Base-by-base conservation (phyloP, 192 early-diverging fungal species). In the Geranomyces michiganensis region DNA sequence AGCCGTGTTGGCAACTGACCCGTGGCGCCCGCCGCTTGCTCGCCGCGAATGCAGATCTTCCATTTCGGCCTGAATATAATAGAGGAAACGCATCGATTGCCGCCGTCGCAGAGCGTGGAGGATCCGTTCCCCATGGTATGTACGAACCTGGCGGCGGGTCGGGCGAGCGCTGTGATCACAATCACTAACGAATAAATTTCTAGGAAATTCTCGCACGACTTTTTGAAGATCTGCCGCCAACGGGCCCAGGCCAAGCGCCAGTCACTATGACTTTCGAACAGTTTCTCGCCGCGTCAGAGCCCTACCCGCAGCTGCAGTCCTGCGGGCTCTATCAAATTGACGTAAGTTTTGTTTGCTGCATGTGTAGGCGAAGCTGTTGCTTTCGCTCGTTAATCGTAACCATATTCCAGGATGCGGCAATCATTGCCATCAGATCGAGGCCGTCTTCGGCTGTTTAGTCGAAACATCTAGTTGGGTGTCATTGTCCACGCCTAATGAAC, bases 121-220 rank as follows among this genome's bases (percentile, higher is more conserved):
- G 82, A 83, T 71, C 82, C 82, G 9, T 79, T 80, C 43, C 74
- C 82, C 32, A 73, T 80, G 76, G 82, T 83, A n/a, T n/a, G n/a
- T n/a, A n/a, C n/a, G n/a, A n/a, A n/a, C n/a, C n/a, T n/a, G n/a
- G n/a, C n/a, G n/a, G n/a, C n/a, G n/a, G n/a, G n/a, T n/a, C n/a
- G n/a, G n/a, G n/a, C n/a, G n/a, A n/a, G n/a, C n/a, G n/a, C n/a
- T n/a, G n/a, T n/a, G n/a, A n/a, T 32, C 26, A 29, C 4, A 33
- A 19, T 60, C 8, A 27, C 29, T 27, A 29, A 27, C 51, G 7
- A 24, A 17, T 7, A n/a, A 3, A 7, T 60, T 31, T 60, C 3
- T 44, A 79, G 80, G 77, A 82, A 41, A 32, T 70, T 8, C 65
- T 78, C 41, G 31, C 51, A 6, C 29, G 64, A 32, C 46, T 82